These are phyloP conservation scores for Flaveria bidentis DNA, from an alignment of 129 eudicot genomes.

Conservation along the genomic window DNA sequence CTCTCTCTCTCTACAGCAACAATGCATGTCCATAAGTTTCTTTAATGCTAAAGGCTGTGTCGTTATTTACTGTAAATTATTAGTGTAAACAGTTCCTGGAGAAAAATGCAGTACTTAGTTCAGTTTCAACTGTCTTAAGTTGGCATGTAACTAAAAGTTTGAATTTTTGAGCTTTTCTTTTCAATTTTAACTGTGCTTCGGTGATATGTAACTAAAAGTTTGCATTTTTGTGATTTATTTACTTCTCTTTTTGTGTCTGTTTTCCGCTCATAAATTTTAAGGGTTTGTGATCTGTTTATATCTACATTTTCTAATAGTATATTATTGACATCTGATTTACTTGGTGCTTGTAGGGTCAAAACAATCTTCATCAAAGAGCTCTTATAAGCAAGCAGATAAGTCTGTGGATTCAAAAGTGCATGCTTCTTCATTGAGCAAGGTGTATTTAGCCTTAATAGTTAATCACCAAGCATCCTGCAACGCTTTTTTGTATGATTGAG, in stretches of 20 bases:
- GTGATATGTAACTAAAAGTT: no score
- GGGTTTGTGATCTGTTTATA: not conserved
- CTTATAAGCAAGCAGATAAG: slow-evolving; percentile 51
- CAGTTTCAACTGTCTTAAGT: not conserved
- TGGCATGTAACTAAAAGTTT: slow-evolving; percentile 6
- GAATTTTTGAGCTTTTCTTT: not conserved
- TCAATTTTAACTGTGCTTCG: no score
- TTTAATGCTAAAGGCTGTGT: not conserved
- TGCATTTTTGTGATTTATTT: not conserved
- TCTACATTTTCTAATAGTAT: slow-evolving; percentile 7
- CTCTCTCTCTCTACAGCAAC: not conserved
- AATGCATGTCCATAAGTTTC: not conserved
- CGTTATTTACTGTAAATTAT: not conserved
- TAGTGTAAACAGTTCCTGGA: not conserved
- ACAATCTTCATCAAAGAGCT: slow-evolving; percentile 48
- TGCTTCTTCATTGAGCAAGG: slow-evolving; percentile 57
- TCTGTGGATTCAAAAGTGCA: slow-evolving; percentile 34
- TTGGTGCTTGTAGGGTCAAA: slow-evolving; percentile 53
- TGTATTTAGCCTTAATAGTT: slow-evolving; percentile 19
- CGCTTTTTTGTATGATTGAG: not conserved
- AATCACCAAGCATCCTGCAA: not conserved
- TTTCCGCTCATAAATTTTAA: not conserved
- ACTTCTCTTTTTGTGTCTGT: not conserved
- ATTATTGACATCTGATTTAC: slow-evolving; percentile 10
- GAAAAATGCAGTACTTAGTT: not conserved